Base-by-base conservation (phyloP, 2,329 filamentous ascomycete genomes). In the Ophiostoma ulmi region DNA sequence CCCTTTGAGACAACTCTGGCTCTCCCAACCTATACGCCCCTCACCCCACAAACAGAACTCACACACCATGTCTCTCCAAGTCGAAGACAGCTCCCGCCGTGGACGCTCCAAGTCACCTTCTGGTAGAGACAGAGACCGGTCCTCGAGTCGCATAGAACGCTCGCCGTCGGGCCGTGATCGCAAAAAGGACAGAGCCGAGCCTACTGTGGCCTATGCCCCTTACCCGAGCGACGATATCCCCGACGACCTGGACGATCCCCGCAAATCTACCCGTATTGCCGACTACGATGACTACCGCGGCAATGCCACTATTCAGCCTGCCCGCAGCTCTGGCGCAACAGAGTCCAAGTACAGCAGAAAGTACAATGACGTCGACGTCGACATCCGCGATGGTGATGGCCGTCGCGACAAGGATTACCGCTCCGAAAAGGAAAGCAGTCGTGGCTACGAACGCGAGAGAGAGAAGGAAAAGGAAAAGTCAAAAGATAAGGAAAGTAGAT, bases 101-200 rank as follows among this genome's bases (percentile, higher is more conserved):
- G 81, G 79, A 67, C 83, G 84, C 69, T 83, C 84, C 69, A 80
- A 81, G 69, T 87, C 85, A 0, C 80, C 79, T 66, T 80, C 77
- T 76, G 82, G 79, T 77, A 76, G 77, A 70, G 76, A 77, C 70
- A 76, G 77, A 70, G 76, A 77, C 70, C 76, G 77, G 69, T 77
- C 78, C 35, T 66, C 68, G 2, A 66, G 67, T n/a, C 71, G 72
- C n/a, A 68, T 72, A 6, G 72, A 72, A 41, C 70, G 72, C 5
- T 73, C 72, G 1, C 72, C 73, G 0, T 72, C 72, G 17, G 73
- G 72, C 26, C 71, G 71, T 0, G 70, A 73, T 13, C 75, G 76
- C 22, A 75, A 76, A 35, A 38, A n/a, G 8, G 68, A 67, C 22
- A 71, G 55, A 10, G 65, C 44, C 13, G 71, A 68, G 14, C 67